Base-by-base conservation (phyloP, 108 stramenopile genomes). In the Hondaea fermentalgiana region DNA sequence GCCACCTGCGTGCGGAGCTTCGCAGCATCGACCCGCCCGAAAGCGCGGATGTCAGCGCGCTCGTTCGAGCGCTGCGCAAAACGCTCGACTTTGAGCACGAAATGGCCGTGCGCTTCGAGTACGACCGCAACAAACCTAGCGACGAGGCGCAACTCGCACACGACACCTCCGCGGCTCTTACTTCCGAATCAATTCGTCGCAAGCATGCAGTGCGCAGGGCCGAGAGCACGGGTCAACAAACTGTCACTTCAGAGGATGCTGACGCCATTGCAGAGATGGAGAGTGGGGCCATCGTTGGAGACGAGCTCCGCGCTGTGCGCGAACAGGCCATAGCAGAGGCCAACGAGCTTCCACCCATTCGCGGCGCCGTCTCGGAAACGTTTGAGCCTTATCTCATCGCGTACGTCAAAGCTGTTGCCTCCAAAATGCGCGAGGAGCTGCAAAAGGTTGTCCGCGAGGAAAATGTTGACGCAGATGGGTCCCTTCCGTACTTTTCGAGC, bases 361-460 rank as follows among this genome's bases (percentile, higher is more conserved):
- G 96, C 4, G 92, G 93, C 28, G 96, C 16, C 14, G 16, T 89
- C 28, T n/a, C 87, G 5, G 23, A 23, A 14, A 57, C 96, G 16
- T 99, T 98, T 92, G 97, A 98, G 58, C 96, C 96, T 51, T 97
- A 96, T 94, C 97, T 99, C 97, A 94, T 96, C 21, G 96, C 97
- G 5, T 99, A 99, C 90, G 96, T 98, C 69, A 93, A 92, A 12
- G 88, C 98, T 72, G 99, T 98, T 92, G 93, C 94, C 89, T 90
- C 95, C 87, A 97, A 95, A 59, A 93, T 98, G 96, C 97, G 96
- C 60, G 98, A 98, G 88, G 95, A 95, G 90, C 51, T 92, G 58
- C 92, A 90, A 55, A 91, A 94, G 58, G 94, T 93, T 23, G 71
- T 93, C 60, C 93, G 92, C 60, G 95, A 97, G 64, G 92, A 93